Base-by-base conservation (phyloP, 192 early-diverging fungal genomes). In the Borealophlyctis nickersoniae region DNA sequence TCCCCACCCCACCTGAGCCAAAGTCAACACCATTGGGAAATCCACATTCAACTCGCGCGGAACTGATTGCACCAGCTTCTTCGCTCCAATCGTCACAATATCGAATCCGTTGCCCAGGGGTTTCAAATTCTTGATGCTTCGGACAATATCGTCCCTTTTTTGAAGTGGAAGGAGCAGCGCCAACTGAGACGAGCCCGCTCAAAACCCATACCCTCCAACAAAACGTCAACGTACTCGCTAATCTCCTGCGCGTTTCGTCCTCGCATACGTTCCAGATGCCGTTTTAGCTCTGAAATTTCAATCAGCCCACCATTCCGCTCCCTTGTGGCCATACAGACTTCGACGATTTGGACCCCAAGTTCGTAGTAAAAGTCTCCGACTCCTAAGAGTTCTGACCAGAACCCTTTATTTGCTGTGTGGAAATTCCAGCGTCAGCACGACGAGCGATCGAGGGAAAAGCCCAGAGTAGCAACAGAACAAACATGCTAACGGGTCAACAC, bases 361-460 rank as follows among this genome's bases (percentile, higher is more conserved):
- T 97, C 93, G 65, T 93, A 96, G 75, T 98, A 98, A 76, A 98
- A 98, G 70, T 97, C 94, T 16, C 95, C 92, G 4, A 97, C 88
- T 0, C 96, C 96, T 2, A 98, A 73, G 9, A 98, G 73, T 55
- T 95, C 94, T 0, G 92, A 84, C 96, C 95, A 95, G 63, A 92
- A 92, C 26, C 94, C 92, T 71, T 98, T 98, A 63, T 92, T 94
- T 39, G 93, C 92, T 82, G 70, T 24, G 29, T 27, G 35, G 39
- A 33, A 32, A 39, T 33, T 26, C 26, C 53, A 55, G 53, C 16
- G 16, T 55, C 13, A 16, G 13, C 53, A 14, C 39, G 19, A 2
- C 7, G 7, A 1, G 26, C 2, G 14, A 35, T 27, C n/a, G n/a
- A n/a, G n/a, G n/a, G 23, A 36, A 58, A 29, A 31, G 28, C 36